Evolutionary conservation across 1,139 yeast species (phyloP).

Genomic region (Nematodospora anomalae): DNA sequence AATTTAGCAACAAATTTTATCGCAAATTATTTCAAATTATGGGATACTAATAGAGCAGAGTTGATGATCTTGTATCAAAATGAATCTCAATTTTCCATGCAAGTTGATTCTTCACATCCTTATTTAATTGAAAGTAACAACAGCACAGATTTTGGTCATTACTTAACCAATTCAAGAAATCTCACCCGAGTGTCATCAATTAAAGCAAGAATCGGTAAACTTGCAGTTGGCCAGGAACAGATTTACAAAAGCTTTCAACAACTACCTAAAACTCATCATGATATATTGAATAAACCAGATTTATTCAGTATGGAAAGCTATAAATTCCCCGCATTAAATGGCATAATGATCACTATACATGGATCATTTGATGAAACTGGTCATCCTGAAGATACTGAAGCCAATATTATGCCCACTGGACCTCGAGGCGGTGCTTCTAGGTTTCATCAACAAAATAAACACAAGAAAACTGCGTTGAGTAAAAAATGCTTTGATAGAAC

Average conservation of each 20-base stretch:
- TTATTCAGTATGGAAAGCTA: conserved; percentile 78
- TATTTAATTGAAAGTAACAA: conserved; percentile 43
- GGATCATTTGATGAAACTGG: conserved; percentile 77
- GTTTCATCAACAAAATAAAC: conserved; percentile 28
- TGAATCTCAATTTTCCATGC: conserved; percentile 81
- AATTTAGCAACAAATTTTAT: conserved; percentile 72
- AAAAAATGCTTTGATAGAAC: conserved; percentile 85
- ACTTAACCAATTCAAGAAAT: conserved; percentile 73
- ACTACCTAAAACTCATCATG: conserved; percentile 77
- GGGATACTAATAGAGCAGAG: conserved; percentile 79
- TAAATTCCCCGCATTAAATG: conserved; percentile 69
- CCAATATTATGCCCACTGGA: conserved; percentile 17
- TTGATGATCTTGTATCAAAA: conserved; percentile 73
- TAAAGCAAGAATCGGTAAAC: conserved; percentile 53
- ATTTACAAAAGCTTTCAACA: conserved; percentile 62
- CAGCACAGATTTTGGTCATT: conserved; percentile 58
- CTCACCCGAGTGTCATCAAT: conserved; percentile 65
- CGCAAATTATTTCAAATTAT: conserved; percentile 68
- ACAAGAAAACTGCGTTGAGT: conserved; percentile 45
- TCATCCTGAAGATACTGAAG: conserved; percentile 42
- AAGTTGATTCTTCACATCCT: conserved; percentile 54
- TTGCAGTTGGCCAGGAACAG: conserved; percentile 70
- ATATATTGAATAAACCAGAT: conserved; percentile 58
- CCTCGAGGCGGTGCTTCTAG: conserved; percentile 27
- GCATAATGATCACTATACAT: conserved; percentile 75